Percentiles rank a stretch among this genome's conserved stretches.
These are phyloP conservation scores for Sporothrix schenckii DNA, from an alignment of 2,329 filamentous ascomycete genomes.

Conservation along the genomic window DNA sequence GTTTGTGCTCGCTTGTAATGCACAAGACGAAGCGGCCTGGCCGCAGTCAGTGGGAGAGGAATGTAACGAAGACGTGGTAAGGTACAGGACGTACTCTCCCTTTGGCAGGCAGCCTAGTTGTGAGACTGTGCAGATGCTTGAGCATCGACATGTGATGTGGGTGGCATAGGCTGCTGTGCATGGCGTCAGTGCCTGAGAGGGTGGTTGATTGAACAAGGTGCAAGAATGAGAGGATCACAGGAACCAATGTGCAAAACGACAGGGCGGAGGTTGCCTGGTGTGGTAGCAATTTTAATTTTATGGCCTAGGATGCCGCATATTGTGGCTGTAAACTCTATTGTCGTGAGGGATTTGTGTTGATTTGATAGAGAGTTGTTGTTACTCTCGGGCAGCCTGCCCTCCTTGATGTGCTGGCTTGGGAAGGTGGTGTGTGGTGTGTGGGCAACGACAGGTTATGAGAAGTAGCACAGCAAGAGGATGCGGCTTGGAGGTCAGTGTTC, in stretches of 20 bases:
- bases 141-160: not conserved
- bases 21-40: not conserved
- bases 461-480: not conserved
- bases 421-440: not conserved
- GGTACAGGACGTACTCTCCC: not conserved
- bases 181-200: not conserved
- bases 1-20: not conserved
- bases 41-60: not conserved
- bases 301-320: not conserved
- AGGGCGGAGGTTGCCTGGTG: not conserved
- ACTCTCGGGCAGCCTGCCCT: not conserved
- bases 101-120: not conserved
- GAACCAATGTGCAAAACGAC: not conserved
- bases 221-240: not conserved
- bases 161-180: not conserved
- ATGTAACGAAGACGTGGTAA: not conserved
- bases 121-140: not conserved
- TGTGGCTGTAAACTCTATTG: not conserved
- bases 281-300: not conserved
- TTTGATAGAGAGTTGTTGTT: not conserved
- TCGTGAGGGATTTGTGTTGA: not conserved
- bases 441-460: not conserved
- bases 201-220: not conserved
- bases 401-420: constrained; percentile 10
- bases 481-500: not conserved